Evolutionary conservation across 2,329 filamentous ascomycete genomes (phyloP).

Genomic region (Didymella arachidicola): DNA sequence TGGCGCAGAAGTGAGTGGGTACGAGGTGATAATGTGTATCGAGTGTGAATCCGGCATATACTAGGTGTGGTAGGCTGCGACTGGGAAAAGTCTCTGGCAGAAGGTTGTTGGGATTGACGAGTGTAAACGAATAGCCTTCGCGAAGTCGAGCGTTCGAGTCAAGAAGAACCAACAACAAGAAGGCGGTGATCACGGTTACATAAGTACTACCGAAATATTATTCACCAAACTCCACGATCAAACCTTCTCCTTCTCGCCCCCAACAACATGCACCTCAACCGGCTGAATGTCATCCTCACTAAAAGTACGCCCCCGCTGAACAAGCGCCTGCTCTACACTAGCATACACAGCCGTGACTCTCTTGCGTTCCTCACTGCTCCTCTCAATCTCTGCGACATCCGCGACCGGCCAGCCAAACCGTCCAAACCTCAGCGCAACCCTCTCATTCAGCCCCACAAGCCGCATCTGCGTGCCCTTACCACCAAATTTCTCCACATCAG

Average conservation of each 20-base stretch:
- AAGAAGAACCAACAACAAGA: too few relatives aligned
- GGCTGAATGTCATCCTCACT: slow-evolving; percentile 25
- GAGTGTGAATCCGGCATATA: too few relatives aligned
- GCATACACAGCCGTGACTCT: slow-evolving; percentile 28
- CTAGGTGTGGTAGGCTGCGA: too few relatives aligned
- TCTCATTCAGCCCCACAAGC: slow-evolving; percentile 58
- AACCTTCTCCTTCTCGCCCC: slow-evolving; percentile 32
- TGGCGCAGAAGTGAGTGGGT: too few relatives aligned
- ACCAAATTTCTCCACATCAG: slow-evolving; percentile 59
- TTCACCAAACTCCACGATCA: not conserved
- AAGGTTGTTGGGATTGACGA: too few relatives aligned
- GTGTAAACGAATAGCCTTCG: too few relatives aligned
- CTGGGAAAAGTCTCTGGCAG: too few relatives aligned
- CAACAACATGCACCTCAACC: slow-evolving; percentile 27
- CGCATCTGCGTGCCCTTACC: slow-evolving; percentile 58
- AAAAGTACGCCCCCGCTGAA: slow-evolving; percentile 13
- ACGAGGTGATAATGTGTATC: too few relatives aligned
- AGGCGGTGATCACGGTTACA: too few relatives aligned
- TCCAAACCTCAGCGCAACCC: slow-evolving; percentile 46
- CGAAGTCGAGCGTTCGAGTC: too few relatives aligned
- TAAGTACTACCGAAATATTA: too few relatives aligned
- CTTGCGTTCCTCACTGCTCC: not conserved
- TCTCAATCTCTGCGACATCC: slow-evolving; percentile 14
- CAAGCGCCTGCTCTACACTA: slow-evolving; percentile 27
- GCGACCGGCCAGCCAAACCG: slow-evolving; percentile 46